Percentiles rank a stretch among this genome's conserved stretches.
phyloP scores from a whole-genome alignment of 2,329 filamentous ascomycete genomes.

The Ophiocordyceps camponoti-leonardi region DNA sequence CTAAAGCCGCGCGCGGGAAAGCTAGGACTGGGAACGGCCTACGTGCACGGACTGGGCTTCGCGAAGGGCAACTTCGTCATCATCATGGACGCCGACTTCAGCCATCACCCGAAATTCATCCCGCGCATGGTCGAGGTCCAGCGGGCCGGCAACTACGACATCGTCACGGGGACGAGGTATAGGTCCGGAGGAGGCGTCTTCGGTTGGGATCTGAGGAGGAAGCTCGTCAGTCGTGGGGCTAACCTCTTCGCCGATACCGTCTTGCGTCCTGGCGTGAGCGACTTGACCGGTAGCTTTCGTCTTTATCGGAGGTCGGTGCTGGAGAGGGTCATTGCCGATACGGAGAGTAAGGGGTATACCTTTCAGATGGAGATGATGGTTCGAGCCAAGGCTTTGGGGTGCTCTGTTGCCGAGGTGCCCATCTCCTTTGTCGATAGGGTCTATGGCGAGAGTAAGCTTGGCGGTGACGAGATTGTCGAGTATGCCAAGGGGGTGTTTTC shows the following conservation, averaged over 20 bases:
- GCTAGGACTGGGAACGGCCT: slow-evolving; percentile 90
- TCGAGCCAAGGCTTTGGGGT: slow-evolving; percentile 88
- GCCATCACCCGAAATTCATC: slow-evolving; percentile 98
- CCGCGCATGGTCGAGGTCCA: slow-evolving; percentile 80
- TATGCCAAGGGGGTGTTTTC: slow-evolving; percentile 75
- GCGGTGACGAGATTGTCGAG: slow-evolving; percentile 88
- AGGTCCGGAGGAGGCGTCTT: slow-evolving; percentile 78
- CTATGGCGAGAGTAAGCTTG: slow-evolving; percentile 90
- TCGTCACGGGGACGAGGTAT: slow-evolving; percentile 92
- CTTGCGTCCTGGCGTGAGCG: slow-evolving; percentile 81
- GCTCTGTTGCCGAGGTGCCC: slow-evolving; percentile 82
- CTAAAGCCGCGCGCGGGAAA: slow-evolving; percentile 86
- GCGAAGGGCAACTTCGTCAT: slow-evolving; percentile 87
- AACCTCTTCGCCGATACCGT: slow-evolving; percentile 95
- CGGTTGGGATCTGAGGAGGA: slow-evolving; percentile 90
- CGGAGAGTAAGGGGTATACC: slow-evolving; percentile 90
- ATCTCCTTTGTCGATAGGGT: slow-evolving; percentile 92
- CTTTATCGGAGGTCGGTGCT: slow-evolving; percentile 85
- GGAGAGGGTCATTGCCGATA: slow-evolving; percentile 76
- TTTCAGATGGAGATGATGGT: slow-evolving; percentile 99
- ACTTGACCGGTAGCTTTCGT: slow-evolving; percentile 86
- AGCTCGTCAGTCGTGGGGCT: slow-evolving; percentile 69
- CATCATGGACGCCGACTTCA: slow-evolving; percentile 99
- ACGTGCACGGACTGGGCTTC: slow-evolving; percentile 86
- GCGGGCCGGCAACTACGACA: slow-evolving; percentile 66